These are phyloP conservation scores for Globisporangium alternatum DNA, from an alignment of 352 stramenopile genomes.

Conservation along the genomic window DNA sequence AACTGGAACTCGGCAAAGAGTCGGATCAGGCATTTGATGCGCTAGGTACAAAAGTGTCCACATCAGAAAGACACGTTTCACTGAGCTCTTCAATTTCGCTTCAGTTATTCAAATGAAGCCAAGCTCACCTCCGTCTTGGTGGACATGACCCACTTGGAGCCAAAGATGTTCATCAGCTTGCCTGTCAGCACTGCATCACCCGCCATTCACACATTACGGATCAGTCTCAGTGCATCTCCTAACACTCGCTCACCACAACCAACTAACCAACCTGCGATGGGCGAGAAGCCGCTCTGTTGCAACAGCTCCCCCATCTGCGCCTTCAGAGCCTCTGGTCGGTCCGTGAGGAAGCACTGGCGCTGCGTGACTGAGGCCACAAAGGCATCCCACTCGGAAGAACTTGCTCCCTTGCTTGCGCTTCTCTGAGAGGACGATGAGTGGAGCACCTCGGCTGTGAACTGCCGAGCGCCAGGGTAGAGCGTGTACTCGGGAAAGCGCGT, in stretches of 20 bases:
- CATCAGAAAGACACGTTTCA: background rate
- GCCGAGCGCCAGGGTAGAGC: slow-evolving; percentile 18
- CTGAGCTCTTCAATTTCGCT: background rate
- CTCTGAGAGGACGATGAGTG: no score
- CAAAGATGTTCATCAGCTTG: slow-evolving; percentile 14
- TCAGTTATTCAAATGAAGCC: background rate
- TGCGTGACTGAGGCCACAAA: background rate
- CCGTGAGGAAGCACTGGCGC: slow-evolving; percentile 14
- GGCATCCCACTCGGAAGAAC: background rate
- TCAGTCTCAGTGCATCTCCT: background rate
- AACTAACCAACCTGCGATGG: slow-evolving; percentile 8
- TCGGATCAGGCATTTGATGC: slow-evolving; percentile 12
- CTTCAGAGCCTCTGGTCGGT: slow-evolving; percentile 4
- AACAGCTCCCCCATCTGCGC: background rate
- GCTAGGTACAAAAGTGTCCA: slow-evolving; percentile 1
- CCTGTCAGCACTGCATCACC: slow-evolving; percentile 14
- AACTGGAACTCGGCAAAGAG: slow-evolving; percentile 25
- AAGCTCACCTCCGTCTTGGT: slow-evolving; percentile 14
- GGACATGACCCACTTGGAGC: slow-evolving; percentile 12
- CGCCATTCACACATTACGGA: no score
- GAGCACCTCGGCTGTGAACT: slow-evolving; percentile 19
- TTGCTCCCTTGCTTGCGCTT: background rate
- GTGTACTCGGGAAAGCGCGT: slow-evolving; percentile 17
- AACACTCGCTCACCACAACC: background rate
- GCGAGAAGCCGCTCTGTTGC: slow-evolving; percentile 10